Evolutionary conservation across 495 filamentous ascomycete species (phyloP), one percentile per base, ranked within the genome.

Genomic region (Penicillium lagena): DNA sequence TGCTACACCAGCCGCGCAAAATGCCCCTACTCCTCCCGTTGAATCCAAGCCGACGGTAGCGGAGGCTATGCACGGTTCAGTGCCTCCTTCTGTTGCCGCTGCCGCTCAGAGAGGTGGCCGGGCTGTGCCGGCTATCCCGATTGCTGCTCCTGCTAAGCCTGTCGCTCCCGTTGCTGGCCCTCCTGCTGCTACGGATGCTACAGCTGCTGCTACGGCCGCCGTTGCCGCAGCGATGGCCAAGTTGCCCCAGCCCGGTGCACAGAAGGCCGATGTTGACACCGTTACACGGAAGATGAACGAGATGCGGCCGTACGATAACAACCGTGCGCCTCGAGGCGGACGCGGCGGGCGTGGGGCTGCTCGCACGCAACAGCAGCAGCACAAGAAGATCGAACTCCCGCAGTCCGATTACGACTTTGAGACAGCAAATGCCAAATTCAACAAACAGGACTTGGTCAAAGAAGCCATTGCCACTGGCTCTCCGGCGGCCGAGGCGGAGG

Each of bases 351-450:
- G 83, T 34, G 72, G 76, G 12, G 69, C 72, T 22, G 60, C 72
- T 47, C 78, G 80, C 36, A 73, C 76, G 28, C 75, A 10, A 4
- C 22, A 77, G 17, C 71, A 78, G 13, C 68, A 68, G 46, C 62
- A 67, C 32, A 75, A 75, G 55, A 93, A 87, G 68, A 76, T 96
- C 14, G 91, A 95, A 44, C 85, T 97, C 28, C 93, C 93, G 0
- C 73, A 82, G 30, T 79, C 86, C 2, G 93, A 97, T 55, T 99
- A 88, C 58, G 94, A 99, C 59, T 99, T 99, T 62, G 82, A 85
- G 50, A 80, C 80, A 8, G 78, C 91, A 38, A 99, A 99, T 57
- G 90, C 89, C 12, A 96, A 95, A 62, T 97, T 99, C 72, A 97
- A 94, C 73, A 99, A 99, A 68, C 83, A 95, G 54, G 90, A 96